Evolutionary conservation across 169 alveolate species (phyloP), one percentile per base, ranked within the genome.

Genomic region (Eimeria necatrix): DNA sequence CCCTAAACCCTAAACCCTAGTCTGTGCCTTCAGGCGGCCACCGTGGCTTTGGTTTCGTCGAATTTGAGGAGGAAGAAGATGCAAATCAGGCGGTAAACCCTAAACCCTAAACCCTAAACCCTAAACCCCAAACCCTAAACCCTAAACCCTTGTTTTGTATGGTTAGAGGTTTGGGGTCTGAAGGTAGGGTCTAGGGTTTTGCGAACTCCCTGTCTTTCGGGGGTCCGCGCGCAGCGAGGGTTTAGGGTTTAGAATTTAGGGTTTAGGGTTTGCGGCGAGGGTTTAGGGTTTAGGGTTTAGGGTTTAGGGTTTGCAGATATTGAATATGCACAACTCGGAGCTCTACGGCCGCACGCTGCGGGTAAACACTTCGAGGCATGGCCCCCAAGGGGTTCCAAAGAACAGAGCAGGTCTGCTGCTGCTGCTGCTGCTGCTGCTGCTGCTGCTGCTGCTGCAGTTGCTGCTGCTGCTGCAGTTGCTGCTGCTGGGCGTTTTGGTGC

Each of bases 11-110:
- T 56, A 56, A 56, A 56, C 64, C 64, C 64, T 64, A n/a, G 20
- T 64, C 9, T 5, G 8, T 10, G 4, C 64, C 4, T 9, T 0
- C 93, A 91, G 96, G 94, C 49, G 64, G 53, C 41, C 96, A 94
- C 56, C 88, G 94, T 12, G 96, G 96, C 49, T 94, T 94, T 52
- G 96, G 96, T n/a, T 94, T 94, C 22, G 94, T 94, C 24, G 96
- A 94, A 18, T 94, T 94, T 48, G 96, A 74, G 60, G 96, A 94
- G 22, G 90, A 51, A 49, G 96, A 41, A 56, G 96, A 94, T 61
- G 94, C 96, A n/a, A 7, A 56, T 84, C 76, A 94, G 22, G 96
- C 96, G 85, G 51, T 94, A 73, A 64, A 20, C 26, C 41, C 76
- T 20, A 64, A 56, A 56, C 64, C 64, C 64, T 56, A 56, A 56